Percentiles rank a stretch among this genome's conserved stretches.
phyloP scores from a whole-genome alignment of 345 rosid species.

The Ricinus communis region DNA sequence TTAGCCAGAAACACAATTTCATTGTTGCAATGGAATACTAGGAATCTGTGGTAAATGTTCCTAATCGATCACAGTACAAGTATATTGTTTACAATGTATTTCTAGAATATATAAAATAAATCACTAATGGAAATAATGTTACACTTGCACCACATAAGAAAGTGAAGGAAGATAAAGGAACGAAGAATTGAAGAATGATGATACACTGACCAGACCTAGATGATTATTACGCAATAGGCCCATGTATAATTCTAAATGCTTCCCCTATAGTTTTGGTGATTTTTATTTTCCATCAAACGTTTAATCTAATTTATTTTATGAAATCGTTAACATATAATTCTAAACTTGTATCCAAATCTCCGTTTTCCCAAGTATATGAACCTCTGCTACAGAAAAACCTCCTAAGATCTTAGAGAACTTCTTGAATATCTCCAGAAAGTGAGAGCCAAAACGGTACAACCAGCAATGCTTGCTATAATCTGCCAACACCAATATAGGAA shows the following conservation, averaged over 20 bases:
- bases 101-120: too few relatives aligned
- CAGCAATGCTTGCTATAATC: conserved; percentile 65
- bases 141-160: too few relatives aligned
- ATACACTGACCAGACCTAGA: neutral
- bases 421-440: conserved; percentile 66
- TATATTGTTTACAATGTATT: too few relatives aligned
- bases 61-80: too few relatives aligned
- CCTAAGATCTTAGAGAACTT: conserved; percentile 31
- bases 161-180: too few relatives aligned
- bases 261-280: too few relatives aligned
- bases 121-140: too few relatives aligned
- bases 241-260: neutral
- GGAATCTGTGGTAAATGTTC: too few relatives aligned
- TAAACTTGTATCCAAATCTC: neutral
- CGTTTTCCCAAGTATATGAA: neutral
- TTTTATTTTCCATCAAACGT: too few relatives aligned
- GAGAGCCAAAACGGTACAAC: conserved; percentile 48
- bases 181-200: neutral
- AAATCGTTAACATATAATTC: neutral
- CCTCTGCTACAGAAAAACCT: neutral
- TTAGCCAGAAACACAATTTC: too few relatives aligned
- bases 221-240: neutral
- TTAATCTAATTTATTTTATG: too few relatives aligned
- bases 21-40: too few relatives aligned
- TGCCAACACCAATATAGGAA: conserved; percentile 33